Conservation (phyloP, 257 asterid genomes). For the Henckelia pumila region DNA sequence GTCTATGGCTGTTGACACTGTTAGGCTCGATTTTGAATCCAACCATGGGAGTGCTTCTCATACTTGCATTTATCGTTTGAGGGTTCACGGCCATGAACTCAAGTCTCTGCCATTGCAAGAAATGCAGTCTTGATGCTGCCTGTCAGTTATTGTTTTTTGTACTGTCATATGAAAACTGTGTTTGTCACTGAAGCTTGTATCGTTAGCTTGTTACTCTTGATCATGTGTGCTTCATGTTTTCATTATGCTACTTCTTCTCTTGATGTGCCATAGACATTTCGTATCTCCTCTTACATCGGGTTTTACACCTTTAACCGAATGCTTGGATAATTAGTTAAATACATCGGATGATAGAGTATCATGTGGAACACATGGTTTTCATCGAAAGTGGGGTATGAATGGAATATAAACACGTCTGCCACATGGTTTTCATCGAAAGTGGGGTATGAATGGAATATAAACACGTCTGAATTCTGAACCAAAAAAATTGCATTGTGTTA, state of each 20-base stretch:
- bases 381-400: neutral
- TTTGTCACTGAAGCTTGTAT: neutral
- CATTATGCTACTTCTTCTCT: neutral
- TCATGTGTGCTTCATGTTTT: neutral
- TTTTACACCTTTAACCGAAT: neutral
- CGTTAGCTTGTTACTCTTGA: neutral
- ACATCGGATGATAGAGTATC: neutral
- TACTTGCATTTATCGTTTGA: slow-evolving; percentile 83
- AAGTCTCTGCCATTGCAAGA: slow-evolving; percentile 33
- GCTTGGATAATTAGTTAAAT: too few relatives aligned
- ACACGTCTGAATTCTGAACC: too few relatives aligned
- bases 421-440: neutral
- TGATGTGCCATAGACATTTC: neutral
- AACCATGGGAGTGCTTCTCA: slow-evolving; percentile 75
- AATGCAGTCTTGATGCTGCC: slow-evolving; percentile 38
- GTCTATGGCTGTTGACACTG: slow-evolving; percentile 47
- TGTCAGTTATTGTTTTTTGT: neutral
- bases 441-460: neutral
- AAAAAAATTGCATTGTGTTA: too few relatives aligned
- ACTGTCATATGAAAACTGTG: neutral
- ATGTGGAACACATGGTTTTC: neutral
- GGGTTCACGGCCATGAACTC: slow-evolving; percentile 81
- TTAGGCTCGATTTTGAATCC: slow-evolving; percentile 73
- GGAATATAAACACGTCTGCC: neutral
- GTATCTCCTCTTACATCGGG: neutral